Evolutionary conservation across 495 filamentous ascomycete genomes (phyloP).

Genomic region (Patellaria atrata): DNA sequence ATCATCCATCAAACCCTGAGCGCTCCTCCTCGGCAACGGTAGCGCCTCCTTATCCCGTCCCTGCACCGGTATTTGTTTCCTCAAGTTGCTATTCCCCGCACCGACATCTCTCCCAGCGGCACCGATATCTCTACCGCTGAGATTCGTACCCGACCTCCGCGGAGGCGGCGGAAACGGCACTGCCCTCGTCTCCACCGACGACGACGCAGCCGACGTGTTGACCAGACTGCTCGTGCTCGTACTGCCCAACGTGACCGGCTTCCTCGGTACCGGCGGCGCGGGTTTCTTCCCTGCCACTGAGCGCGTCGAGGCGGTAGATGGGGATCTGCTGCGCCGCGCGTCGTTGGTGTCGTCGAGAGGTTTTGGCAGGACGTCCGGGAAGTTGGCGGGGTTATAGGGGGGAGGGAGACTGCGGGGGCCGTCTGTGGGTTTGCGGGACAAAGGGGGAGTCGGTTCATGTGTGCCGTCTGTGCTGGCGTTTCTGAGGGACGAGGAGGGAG

Average conservation of each 20-base stretch:
- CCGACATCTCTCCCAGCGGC: slow-evolving; percentile 18
- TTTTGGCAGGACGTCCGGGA: background rate
- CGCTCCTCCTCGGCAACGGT: slow-evolving; percentile 1
- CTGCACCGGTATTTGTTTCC: too few species aligned
- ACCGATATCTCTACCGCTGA: slow-evolving; percentile 11
- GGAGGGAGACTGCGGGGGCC: slow-evolving; percentile 7
- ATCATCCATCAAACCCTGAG: slow-evolving; percentile 12
- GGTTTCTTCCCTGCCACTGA: slow-evolving; percentile 21
- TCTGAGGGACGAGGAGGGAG: background rate
- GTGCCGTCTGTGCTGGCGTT: slow-evolving; percentile 6
- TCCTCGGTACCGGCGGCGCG: slow-evolving; percentile 30
- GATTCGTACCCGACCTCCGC: slow-evolving; percentile 1
- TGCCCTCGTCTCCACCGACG: too few species aligned
- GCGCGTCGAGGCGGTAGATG: slow-evolving; percentile 3
- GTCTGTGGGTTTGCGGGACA: slow-evolving; percentile 3
- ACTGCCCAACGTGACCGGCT: too few species aligned
- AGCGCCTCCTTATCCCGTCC: background rate
- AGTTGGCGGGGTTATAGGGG: slow-evolving; percentile 7
- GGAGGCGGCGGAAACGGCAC: slow-evolving; percentile 3
- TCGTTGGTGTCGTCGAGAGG: background rate
- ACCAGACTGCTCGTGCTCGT: background rate
- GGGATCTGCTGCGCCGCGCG: background rate
- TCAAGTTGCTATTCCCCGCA: too few species aligned
- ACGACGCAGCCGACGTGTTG: too few species aligned
- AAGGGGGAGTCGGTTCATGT: slow-evolving; percentile 2